Evolutionary conservation across 148 eudicot genomes (phyloP).

Genomic region (Chenopodium formosanum): DNA sequence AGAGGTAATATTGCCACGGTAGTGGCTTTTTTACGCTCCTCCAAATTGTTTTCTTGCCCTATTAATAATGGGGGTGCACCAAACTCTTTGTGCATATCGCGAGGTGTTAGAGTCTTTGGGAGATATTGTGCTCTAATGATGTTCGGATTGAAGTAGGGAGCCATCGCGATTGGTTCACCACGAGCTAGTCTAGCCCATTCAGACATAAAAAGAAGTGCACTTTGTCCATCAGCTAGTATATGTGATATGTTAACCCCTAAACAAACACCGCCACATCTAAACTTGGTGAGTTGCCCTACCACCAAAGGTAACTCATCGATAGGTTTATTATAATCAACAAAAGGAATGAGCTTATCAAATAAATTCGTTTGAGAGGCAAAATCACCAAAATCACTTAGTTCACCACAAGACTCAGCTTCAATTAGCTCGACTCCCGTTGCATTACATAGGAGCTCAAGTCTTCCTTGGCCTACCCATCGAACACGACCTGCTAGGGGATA

Average conservation of each 20-base stretch:
- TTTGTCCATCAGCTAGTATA: slow-evolving; percentile 35
- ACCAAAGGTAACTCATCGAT: slow-evolving; percentile 39
- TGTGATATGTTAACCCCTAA: slow-evolving; percentile 41
- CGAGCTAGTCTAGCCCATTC: slow-evolving; percentile 51
- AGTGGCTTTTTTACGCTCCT: slow-evolving; percentile 35
- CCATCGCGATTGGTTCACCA: slow-evolving; percentile 26
- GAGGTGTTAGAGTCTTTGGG: background rate
- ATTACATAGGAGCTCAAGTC: slow-evolving; percentile 39
- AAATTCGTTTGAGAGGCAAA: slow-evolving; percentile 19
- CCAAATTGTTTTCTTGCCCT: slow-evolving; percentile 20
- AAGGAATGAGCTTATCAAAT: slow-evolving; percentile 34
- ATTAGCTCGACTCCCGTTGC: slow-evolving; percentile 36
- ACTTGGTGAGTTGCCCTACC: slow-evolving; percentile 36
- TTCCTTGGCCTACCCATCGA: slow-evolving; percentile 28
- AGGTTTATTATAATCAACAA: slow-evolving; percentile 36
- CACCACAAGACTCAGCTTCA: slow-evolving; percentile 30
- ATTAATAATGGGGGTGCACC: slow-evolving; percentile 22
- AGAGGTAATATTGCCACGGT: slow-evolving; percentile 16
- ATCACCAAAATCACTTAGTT: slow-evolving; percentile 33
- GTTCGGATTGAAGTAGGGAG: slow-evolving; percentile 30
- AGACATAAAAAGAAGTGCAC: slow-evolving; percentile 36
- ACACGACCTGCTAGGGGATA: slow-evolving; percentile 41
- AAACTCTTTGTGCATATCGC: background rate
- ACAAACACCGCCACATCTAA: slow-evolving; percentile 39
- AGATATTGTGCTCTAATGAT: slow-evolving; percentile 19